Base-by-base conservation (phyloP, 306 rosid genomes). In the Fragaria iinumae region DNA sequence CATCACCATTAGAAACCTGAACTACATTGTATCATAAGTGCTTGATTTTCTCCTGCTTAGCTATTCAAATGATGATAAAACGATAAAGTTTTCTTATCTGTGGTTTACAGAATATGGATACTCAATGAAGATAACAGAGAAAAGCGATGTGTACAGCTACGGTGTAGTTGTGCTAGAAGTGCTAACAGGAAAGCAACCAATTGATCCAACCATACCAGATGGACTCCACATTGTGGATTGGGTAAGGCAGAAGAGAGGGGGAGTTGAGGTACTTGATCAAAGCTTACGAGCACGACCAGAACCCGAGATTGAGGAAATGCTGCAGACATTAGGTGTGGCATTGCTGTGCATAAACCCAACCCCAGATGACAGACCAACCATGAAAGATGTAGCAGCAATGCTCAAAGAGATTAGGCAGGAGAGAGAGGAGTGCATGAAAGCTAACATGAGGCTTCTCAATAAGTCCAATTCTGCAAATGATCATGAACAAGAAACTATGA, bases 371-470 rank as follows among this genome's bases (percentile, higher is more conserved):
- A 84, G 93, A 55, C 98, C 98, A 36, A 88, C 91, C 73, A 91
- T 93, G 98, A 93, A 91, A 79, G 96, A 93, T 36, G 93, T 93
- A 5, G 91, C 88, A 3, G 97, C 95, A 62, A 91, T 93, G 98
- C 82, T 91, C 67, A 84, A 85, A 23, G 97, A 93, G 70, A 91
- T 89, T 68, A 87, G 86, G 81, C 91, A 85, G 27, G 91, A 80
- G 49, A 87, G 78, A 63, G 87, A 82, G 68, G 94, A 83, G 36
- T 86, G 77, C 73, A 68, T 80, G 77, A 90, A 93, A 83, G 88
- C 80, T 20, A 86, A 87, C 39, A 83, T 77, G 69, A 64, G 21
- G 84, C 84, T 82, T 78, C 80, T 75, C 20, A 64, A 79, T 71
- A 81, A 79, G 9, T 70, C 81, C 41, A 14, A 63, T 82, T 85